These are phyloP conservation scores for Groenewaldozyma tartarivorans DNA, from an alignment of 805 yeast species.

Conservation along the genomic window DNA sequence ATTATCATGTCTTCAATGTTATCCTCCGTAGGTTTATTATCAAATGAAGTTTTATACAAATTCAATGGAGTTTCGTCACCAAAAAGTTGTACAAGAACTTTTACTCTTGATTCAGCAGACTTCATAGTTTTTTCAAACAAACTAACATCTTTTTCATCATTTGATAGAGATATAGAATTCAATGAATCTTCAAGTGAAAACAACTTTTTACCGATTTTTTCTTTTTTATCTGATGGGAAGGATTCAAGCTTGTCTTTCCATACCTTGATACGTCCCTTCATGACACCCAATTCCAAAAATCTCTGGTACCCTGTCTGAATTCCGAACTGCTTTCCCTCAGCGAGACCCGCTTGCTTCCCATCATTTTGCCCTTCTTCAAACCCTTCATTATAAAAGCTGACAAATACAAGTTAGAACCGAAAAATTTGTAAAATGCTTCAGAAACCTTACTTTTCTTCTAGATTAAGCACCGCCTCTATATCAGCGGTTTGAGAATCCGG, in stretches of 20 bases:
- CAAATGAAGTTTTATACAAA: slow-evolving; percentile 29
- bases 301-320: slow-evolving; percentile 33
- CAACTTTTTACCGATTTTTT: slow-evolving; percentile 4
- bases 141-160: slow-evolving; percentile 48
- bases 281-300: slow-evolving; percentile 56
- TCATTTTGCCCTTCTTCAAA: slow-evolving; percentile 58
- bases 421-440: background rate
- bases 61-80: slow-evolving; percentile 21
- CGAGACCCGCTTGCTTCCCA: slow-evolving; percentile 47
- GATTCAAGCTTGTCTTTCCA: slow-evolving; percentile 17
- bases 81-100: slow-evolving; percentile 37
- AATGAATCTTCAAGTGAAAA: slow-evolving; percentile 21
- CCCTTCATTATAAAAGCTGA: slow-evolving; percentile 54
- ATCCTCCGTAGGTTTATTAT: slow-evolving; percentile 25
- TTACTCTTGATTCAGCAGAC: slow-evolving; percentile 52
- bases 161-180: slow-evolving; percentile 29
- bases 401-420: background rate
- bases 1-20: slow-evolving; percentile 23
- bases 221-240: slow-evolving; percentile 2
- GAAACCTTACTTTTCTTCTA: slow-evolving; percentile 41
- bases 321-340: slow-evolving; percentile 82
- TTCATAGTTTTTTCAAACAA: slow-evolving; percentile 41
- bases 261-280: slow-evolving; percentile 39
- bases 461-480: slow-evolving; percentile 42
- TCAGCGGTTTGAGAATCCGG: no score